phyloP scores from a whole-genome alignment of 1,284 basidiomycete genomes.

The Rhodotorula sp. region DNA sequence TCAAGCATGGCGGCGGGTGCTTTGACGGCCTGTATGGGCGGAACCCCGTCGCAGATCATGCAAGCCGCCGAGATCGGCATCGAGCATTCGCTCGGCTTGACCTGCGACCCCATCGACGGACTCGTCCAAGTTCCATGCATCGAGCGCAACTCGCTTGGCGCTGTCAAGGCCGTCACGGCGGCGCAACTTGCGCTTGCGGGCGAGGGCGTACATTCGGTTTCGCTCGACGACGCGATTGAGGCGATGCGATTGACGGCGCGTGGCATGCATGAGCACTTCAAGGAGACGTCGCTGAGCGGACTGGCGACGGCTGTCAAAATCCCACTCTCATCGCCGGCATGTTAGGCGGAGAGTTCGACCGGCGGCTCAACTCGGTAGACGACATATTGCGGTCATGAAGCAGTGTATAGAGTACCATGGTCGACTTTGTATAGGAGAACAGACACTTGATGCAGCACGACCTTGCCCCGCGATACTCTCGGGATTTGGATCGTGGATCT shows the following conservation, averaged over 20 bases:
- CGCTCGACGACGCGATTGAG: conserved; percentile 91
- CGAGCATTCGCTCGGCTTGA: conserved; percentile 63
- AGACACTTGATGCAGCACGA: too few relatives aligned
- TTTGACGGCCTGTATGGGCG: conserved; percentile 89
- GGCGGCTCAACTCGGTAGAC: not conserved
- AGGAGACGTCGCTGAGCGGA: conserved; percentile 59
- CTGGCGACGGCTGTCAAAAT: conserved; percentile 64
- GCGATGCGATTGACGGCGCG: conserved; percentile 87
- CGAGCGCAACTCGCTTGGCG: conserved; percentile 61
- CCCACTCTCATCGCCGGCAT: conserved; percentile 69
- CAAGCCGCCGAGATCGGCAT: conserved; percentile 71
- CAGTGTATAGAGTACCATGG: not conserved
- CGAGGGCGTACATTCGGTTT: conserved; percentile 79
- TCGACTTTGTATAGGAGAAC: too few relatives aligned
- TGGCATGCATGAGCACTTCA: conserved; percentile 51
- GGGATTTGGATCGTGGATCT: too few relatives aligned
- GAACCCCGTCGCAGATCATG: conserved; percentile 51
- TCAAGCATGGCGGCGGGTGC: conserved; percentile 90
- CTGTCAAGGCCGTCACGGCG: conserved; percentile 57
- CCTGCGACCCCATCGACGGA: conserved; percentile 89
- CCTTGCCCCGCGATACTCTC: too few relatives aligned
- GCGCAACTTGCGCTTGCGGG: conserved; percentile 91
- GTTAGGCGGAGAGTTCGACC: conserved; percentile 50
- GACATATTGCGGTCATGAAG: not conserved
- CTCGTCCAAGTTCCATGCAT: conserved; percentile 93